phyloP scores from a whole-genome alignment of 148 eudicot species.

The Salicornia ramosissima region DNA sequence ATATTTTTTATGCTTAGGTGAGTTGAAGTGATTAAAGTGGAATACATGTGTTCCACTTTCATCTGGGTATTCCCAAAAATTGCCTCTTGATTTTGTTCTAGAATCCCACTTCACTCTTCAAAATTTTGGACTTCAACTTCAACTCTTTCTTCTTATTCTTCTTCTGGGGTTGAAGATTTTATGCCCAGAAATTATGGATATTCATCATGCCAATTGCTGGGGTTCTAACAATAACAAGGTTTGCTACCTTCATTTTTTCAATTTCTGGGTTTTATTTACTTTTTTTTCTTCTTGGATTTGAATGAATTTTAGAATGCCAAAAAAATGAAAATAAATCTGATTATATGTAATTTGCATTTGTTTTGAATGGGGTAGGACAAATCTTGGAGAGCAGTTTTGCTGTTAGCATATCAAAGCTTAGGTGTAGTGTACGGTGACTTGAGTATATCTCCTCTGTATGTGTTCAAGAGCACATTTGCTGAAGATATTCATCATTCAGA shows the following conservation, averaged over 20 bases:
- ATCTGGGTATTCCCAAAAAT: constrained; percentile 10
- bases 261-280: neutral
- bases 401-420: constrained; percentile 82
- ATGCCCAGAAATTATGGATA: constrained; percentile 41
- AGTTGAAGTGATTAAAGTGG: neutral
- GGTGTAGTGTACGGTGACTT: constrained; percentile 97
- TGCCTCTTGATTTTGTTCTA: constrained; percentile 19
- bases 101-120: neutral
- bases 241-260: constrained; percentile 5
- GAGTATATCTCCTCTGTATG: constrained; percentile 87
- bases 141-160: neutral
- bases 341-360: neutral
- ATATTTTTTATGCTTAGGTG: neutral
- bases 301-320: neutral
- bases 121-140: neutral
- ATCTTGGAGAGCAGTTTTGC: constrained; percentile 61
- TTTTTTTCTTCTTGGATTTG: neutral
- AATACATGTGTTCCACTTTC: constrained; percentile 9
- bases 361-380: constrained; percentile 40
- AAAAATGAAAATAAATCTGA: neutral
- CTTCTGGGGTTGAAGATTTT: constrained; percentile 22
- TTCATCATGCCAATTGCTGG: constrained; percentile 40
- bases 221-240: constrained; percentile 52
- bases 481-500: constrained; percentile 81
- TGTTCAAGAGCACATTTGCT: constrained; percentile 84